Evolutionary conservation across 768 basidiomycete species (phyloP), one percentile per base, ranked within the genome.

Genomic region (Cyclocybe cylindracea): DNA sequence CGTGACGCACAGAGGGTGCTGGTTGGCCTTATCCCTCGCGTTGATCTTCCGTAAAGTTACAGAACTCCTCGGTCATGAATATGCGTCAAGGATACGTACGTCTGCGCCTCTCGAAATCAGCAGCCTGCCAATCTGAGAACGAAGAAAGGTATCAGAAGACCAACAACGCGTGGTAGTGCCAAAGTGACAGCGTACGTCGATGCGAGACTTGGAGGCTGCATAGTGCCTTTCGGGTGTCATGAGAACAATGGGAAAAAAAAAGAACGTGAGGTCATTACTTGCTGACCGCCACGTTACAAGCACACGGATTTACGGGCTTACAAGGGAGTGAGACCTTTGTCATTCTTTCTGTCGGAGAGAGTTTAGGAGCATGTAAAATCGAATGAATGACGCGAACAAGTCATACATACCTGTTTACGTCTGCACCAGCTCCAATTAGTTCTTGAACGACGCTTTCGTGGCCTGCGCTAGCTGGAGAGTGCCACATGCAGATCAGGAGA

Each of bases 11-110:
- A 99, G 78, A 49, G 97, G 93, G 40, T 85, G 75, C 72, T 99
- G 97, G 66, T 89, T 94, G 39, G 95, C 94, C 60, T 85, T 87
- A 76, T 99, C 96, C 71, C 84, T 89, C 39, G 89, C 89, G 64
- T 98, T 99, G 72, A 96, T 90, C 92, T 99, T 64, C 40, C 63
- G 61, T 52, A 66, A 66, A 65, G 70, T 60, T 64, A 65, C 49
- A 61, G 60, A 62, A 68, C 59, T 67, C 63, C 61, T 58, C 64
- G 67, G 62, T 54, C 52, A 61, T 66, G 56, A 65, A 65, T 54
- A 56, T 61, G 56, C 55, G 64, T 65, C 65, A 69, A 47, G 46
- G 56, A 57, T 56, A 80, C 93, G 63, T 73, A 95, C 95, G 66
- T 97, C 93, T 57, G 95, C 95, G 51, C 94, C 94, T 66, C 90